Base-by-base conservation (phyloP, 163 green algal species). In the Chloroidium sp. region DNA sequence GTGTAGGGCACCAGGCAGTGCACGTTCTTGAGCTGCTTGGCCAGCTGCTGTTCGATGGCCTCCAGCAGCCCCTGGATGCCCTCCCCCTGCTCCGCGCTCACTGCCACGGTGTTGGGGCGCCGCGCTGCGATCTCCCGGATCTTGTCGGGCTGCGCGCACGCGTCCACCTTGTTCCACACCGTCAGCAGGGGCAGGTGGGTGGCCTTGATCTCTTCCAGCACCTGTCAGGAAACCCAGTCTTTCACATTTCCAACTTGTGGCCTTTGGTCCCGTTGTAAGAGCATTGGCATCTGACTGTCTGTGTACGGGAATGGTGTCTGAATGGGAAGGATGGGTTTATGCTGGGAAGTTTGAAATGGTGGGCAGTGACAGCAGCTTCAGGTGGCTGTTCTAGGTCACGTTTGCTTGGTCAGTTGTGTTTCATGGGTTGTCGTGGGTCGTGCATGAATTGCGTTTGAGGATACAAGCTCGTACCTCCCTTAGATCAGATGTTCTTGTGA, bases 81-180 rank as follows among this genome's bases (percentile, higher is more conserved):
- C 78, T 95, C 89, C 0, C 92, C 93, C 2, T 88, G 93, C 62
- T 82, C 77, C 0, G 87, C 88, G 64, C 76, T 93, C 4, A 96
- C 91, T 82, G 86, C 92, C 8, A 95, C 83, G 0, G 88, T 93
- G 78, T 80, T 62, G 76, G 87, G 79, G 3, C 90, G 86, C 58
- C 76, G 76, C 6, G 77, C 77, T 0, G 89, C 91, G 1, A 93
- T 85, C 4, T 79, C 80, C 0, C 81, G 62, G 76, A 97, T 90
- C 76, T 90, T 84, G 0, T 87, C 88, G 0, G 90, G 91, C 74
- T 94, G 85, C 1, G 85, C 76, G 69, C 84, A 90, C 0, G 85
- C 83, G 76, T 97, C 94, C 14, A 96, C 85, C 89, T 98, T 98
- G 90, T 98, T 98, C 94, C 94, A 98, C 36, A 96, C 93, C 0